Base-by-base conservation (phyloP, 371 early-diverging fungal genomes). In the Mucor piriformis region DNA sequence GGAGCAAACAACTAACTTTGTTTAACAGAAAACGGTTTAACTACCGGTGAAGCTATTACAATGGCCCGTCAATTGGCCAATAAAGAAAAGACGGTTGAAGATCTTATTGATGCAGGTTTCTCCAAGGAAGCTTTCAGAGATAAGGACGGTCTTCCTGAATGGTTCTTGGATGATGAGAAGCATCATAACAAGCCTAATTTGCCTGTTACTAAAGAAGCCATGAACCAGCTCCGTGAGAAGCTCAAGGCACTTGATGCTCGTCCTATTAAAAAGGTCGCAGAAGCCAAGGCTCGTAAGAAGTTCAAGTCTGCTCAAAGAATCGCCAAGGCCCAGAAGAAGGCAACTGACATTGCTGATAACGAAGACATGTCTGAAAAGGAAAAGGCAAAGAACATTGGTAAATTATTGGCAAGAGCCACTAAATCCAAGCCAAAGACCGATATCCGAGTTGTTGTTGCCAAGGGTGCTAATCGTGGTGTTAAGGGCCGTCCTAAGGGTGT, bases 201-300 rank as follows among this genome's bases (percentile, higher is more conserved):
- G 29, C 98, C 98, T 12, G 88, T 96, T 21, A 94, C 98, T 29
- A 96, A 97, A 73, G 97, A 98, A 77, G 96, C 98, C 3, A 91
- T 96, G 40, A 77, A 89, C 34, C 85, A 91, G 48, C 82, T 97
- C 50, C 76, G 83, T 62, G 90, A 92, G 34, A 86, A 89, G 55
- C 80, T 93, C 63, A 84, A 84, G 71, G 95, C 92, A 6, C 72
- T 98, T 59, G 90, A 97, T 75, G 96, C 95, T 11, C 92, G 96
- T 35, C 97, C 98, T 18, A 97, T 97, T 76, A 97, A 97, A 76
- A 98, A 97, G 88, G 90, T 97, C 32, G 93, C 92, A n/a, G 99
- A 98, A 80, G 98, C 99, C 50, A 97, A 96, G 83, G 95, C 93
- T 35, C 85, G 99, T 58, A 96, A 97, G 84, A 93, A 95, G 89